Evolutionary conservation across 805 yeast genomes (phyloP).

Genomic region (Isabelozyma pseudorhagii): DNA sequence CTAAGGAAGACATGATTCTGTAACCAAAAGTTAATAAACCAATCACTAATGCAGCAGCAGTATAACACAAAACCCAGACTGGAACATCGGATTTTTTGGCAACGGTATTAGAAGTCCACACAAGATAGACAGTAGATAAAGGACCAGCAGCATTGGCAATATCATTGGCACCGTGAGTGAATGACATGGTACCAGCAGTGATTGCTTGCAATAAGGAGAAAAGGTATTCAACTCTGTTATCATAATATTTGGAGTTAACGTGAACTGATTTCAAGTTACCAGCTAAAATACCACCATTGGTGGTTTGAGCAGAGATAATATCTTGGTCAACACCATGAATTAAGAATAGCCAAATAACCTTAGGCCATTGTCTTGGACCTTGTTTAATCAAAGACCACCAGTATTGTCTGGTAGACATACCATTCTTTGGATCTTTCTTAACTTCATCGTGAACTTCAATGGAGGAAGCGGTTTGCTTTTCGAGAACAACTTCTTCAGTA

Average conservation of each 20-base stretch:
- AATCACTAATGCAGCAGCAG: conserved; percentile 63
- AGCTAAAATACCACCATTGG: conserved; percentile 35
- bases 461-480: conserved; percentile 1
- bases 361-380: conserved; percentile 56
- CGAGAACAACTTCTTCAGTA: conserved; percentile 6
- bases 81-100: conserved; percentile 57
- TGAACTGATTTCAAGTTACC: conserved; percentile 52
- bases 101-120: conserved; percentile 54
- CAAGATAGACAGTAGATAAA: conserved; percentile 57
- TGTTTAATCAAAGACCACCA: conserved; percentile 41
- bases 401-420: conserved; percentile 30
- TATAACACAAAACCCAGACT: conserved; percentile 65
- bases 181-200: conserved; percentile 77
- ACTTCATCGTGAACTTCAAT: not conserved
- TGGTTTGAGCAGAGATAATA: conserved; percentile 49
- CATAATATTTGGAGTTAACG: conserved; percentile 59
- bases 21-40: conserved; percentile 75
- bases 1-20: conserved; percentile 65
- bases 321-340: conserved; percentile 66
- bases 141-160: conserved; percentile 80
- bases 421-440: not conserved
- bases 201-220: conserved; percentile 67
- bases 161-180: conserved; percentile 82
- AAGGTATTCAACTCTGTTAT: conserved; percentile 65
- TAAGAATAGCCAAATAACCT: conserved; percentile 44